Percentiles rank a stretch among this genome's conserved stretches.
phyloP scores from a whole-genome alignment of 306 rosid species.

The Luffa acutangula region DNA sequence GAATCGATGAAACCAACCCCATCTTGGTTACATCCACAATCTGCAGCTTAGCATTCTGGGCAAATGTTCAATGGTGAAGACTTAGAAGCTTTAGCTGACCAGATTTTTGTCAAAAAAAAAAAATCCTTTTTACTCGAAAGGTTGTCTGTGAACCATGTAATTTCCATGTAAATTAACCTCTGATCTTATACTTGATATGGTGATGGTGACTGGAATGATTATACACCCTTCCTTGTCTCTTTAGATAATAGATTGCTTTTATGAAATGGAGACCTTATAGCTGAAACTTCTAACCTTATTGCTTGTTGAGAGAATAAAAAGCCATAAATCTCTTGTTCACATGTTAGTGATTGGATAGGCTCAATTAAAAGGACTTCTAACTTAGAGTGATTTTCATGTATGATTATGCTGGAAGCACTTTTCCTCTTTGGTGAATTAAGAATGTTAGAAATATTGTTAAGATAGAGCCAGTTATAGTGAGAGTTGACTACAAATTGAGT shows the following conservation, averaged over 20 bases:
- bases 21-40: conserved; percentile 1
- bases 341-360: not conserved
- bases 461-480: no score
- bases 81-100: conserved; percentile 22
- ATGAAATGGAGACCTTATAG: not conserved
- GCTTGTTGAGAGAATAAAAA: not conserved
- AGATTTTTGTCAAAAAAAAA: conserved; percentile 6
- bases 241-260: not conserved
- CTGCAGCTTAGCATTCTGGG: conserved; percentile 1
- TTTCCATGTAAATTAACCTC: conserved; percentile 29
- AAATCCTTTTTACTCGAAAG: conserved; percentile 3
- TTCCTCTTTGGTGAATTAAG: no score
- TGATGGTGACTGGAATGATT: conserved; percentile 34
- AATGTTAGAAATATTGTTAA: no score
- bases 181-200: conserved; percentile 21
- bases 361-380: not conserved
- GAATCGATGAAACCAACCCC: conserved; percentile 19
- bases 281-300: not conserved
- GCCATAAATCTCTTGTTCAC: not conserved
- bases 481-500: no score
- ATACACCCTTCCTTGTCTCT: conserved; percentile 10
- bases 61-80: conserved; percentile 11
- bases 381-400: no score
- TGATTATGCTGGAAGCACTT: no score
- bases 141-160: conserved; percentile 18